These are phyloP conservation scores for Hypoxylon sp. DNA, from an alignment of 2,329 filamentous ascomycete species.

Conservation along the genomic window DNA sequence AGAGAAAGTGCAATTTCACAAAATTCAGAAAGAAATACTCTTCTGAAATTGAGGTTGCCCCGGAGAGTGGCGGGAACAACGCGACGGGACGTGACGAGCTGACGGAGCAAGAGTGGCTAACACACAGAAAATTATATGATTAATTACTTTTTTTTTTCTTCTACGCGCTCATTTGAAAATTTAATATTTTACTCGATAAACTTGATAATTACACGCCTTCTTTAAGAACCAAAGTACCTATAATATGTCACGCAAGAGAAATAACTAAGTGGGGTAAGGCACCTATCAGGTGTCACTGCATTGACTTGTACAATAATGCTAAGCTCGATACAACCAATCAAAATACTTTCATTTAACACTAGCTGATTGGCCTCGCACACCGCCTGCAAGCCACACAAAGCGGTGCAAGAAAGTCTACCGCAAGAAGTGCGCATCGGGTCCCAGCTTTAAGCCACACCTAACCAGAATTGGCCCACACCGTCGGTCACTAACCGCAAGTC, in stretches of 20 bases:
- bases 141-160: conserved; percentile 17
- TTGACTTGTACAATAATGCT: conserved; percentile 11
- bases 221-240: background rate
- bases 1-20: conserved; percentile 1
- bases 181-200: conserved; percentile 7
- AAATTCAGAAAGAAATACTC: background rate
- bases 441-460: conserved; percentile 8
- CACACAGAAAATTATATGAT: conserved; percentile 1
- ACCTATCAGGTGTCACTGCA: conserved; percentile 33
- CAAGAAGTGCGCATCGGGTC: background rate
- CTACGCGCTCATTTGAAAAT: conserved; percentile 6
- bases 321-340: conserved; percentile 17
- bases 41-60: conserved; percentile 9
- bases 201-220: background rate
- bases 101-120: conserved; percentile 19
- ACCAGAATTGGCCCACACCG: background rate
- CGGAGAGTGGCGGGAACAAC: conserved; percentile 1
- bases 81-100: conserved; percentile 21
- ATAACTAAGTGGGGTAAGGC: conserved; percentile 30
- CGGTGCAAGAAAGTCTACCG: background rate
- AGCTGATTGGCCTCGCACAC: conserved; percentile 4
- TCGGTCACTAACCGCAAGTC: background rate
- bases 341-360: background rate
- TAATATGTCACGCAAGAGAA: background rate
- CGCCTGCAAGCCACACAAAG: conserved; percentile 15